These are phyloP conservation scores for Puccinellia tenuiflora DNA, from an alignment of 176 grass and related monocot species.

Conservation along the genomic window DNA sequence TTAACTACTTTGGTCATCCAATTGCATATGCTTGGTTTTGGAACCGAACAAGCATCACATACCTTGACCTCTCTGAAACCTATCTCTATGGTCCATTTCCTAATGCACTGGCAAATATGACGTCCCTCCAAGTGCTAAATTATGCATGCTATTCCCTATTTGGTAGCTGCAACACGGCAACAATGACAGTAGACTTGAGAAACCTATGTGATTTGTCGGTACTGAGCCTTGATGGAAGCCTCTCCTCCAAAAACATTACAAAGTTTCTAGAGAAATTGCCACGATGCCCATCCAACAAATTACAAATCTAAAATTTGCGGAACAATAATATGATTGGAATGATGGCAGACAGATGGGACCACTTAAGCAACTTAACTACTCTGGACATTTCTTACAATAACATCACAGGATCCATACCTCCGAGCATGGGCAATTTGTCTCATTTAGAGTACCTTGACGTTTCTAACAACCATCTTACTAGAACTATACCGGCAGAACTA, in stretches of 20 bases:
- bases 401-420: not conserved
- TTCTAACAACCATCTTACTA: not conserved
- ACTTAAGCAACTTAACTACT: not conserved
- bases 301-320: not conserved
- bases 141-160: not conserved
- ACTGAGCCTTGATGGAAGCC: not conserved
- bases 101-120: not conserved
- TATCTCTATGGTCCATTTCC: not conserved
- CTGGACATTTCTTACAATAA: not conserved
- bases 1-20: not conserved
- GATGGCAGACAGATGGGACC: not conserved
- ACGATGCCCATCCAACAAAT: not conserved
- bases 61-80: not conserved
- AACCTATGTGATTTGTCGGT: slow-evolving; percentile 4
- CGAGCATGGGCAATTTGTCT: not conserved
- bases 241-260: not conserved
- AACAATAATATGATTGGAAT: not conserved
- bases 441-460: not conserved
- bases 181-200: not conserved
- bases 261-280: not conserved
- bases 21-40: not conserved
- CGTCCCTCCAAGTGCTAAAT: too few relatives aligned
- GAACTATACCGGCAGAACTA: not conserved
- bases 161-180: not conserved
- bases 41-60: not conserved